Conservation (phyloP, 768 basidiomycete species). For the Bullera alba region DNA sequence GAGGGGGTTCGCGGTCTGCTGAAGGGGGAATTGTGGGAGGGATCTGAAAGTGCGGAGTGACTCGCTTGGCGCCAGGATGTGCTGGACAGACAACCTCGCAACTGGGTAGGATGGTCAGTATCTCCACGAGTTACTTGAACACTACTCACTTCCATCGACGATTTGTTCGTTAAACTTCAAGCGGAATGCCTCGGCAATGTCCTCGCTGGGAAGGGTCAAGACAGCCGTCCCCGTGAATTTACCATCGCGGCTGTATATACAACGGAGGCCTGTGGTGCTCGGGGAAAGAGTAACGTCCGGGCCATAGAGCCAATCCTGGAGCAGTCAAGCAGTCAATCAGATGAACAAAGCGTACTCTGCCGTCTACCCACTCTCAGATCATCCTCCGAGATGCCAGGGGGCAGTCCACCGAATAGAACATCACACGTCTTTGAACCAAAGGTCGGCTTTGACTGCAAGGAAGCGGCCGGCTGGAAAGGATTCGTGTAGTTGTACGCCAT, state of each 20-base stretch:
- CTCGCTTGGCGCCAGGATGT: not conserved
- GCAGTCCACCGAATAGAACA: not conserved
- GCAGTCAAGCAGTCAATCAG: not conserved
- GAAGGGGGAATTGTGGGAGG: not conserved
- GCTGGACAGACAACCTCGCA: not conserved
- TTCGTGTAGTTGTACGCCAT: slow-evolving; percentile 1
- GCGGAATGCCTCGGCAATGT: not conserved
- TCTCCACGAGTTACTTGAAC: not conserved
- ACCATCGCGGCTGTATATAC: not conserved
- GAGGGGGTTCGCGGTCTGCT: not conserved
- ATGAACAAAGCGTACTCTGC: not conserved
- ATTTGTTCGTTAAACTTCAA: not conserved
- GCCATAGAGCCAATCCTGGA: too few relatives aligned
- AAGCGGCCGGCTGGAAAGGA: not conserved
- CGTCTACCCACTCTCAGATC: not conserved
- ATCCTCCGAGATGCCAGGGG: not conserved
- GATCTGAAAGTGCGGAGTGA: not conserved
- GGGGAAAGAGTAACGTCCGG: not conserved
- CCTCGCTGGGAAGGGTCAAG: not conserved
- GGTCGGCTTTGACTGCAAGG: not conserved
- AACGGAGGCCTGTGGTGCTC: not conserved
- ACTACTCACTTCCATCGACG: not conserved
- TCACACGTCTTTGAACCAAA: not conserved
- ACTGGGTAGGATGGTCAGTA: not conserved
- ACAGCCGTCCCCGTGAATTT: not conserved